Conservation (phyloP, 2,329 filamentous ascomycete genomes). For the Ramularia collo-cygni region DNA sequence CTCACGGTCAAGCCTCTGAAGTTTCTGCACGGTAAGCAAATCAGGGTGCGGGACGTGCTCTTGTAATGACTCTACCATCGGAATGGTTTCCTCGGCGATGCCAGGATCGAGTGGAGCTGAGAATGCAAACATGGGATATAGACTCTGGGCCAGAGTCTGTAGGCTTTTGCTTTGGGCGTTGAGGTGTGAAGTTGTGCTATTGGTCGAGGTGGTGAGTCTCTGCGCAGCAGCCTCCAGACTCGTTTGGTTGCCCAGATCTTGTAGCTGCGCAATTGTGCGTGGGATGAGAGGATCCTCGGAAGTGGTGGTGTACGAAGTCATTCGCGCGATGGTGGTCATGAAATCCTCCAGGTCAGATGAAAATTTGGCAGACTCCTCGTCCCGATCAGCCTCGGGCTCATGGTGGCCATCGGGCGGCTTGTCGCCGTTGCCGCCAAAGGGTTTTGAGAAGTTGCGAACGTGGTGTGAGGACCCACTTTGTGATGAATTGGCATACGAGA, state of each 20-base stretch:
- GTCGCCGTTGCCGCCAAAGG: slow-evolving; percentile 15
- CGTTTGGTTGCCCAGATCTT: slow-evolving; percentile 31
- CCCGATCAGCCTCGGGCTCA: slow-evolving; percentile 10
- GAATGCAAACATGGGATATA: slow-evolving; percentile 54
- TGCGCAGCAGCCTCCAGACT: slow-evolving; percentile 29
- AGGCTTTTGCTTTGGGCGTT: slow-evolving; percentile 68
- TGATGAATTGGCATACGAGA: slow-evolving; percentile 38
- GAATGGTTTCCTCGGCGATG: slow-evolving; percentile 61
- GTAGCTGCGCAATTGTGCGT: slow-evolving; percentile 25
- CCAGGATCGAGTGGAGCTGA: slow-evolving; percentile 58
- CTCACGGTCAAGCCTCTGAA: slow-evolving; percentile 60
- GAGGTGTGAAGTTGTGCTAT: slow-evolving; percentile 60
- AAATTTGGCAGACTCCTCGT: slow-evolving; percentile 34
- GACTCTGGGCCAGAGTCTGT: slow-evolving; percentile 60
- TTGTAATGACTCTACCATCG: slow-evolving; percentile 58
- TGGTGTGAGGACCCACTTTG: slow-evolving; percentile 6
- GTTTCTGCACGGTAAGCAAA: slow-evolving; percentile 56
- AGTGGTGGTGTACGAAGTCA: slow-evolving; percentile 25
- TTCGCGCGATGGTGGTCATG: slow-evolving; percentile 28
- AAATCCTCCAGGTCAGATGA: slow-evolving; percentile 30
- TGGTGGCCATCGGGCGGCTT: slow-evolving; percentile 20
- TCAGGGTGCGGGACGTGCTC: slow-evolving; percentile 63
- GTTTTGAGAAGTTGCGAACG: slow-evolving; percentile 29
- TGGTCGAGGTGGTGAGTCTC: slow-evolving; percentile 30
- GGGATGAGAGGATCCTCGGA: slow-evolving; percentile 29